A percentile compares a stretch with the other conserved stretches of the same genome.
Evolutionary conservation across 768 basidiomycete genomes (phyloP).

Genomic region (Paxillus ammoniavirescens): DNA sequence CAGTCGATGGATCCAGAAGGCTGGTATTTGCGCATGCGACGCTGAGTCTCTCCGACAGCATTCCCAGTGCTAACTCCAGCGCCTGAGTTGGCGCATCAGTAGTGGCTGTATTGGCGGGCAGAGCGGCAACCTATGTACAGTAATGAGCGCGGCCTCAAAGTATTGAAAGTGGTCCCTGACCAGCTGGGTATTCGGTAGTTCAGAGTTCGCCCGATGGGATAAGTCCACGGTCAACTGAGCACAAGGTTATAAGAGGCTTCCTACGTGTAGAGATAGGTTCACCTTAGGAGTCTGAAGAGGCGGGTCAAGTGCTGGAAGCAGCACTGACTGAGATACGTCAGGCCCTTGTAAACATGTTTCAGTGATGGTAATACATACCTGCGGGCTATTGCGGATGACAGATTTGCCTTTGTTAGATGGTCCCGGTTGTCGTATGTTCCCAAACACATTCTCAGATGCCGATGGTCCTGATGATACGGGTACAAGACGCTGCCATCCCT

Average conservation of each 20-base stretch:
- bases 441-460: conserved; percentile 2
- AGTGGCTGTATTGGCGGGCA: conserved; percentile 10
- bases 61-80: conserved; percentile 51
- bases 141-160: conserved; percentile 2
- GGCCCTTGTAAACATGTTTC: background rate
- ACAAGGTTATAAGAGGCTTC: conserved; percentile 4
- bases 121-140: conserved; percentile 14
- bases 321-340: conserved; percentile 18
- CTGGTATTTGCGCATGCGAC: conserved; percentile 37
- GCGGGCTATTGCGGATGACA: conserved; percentile 23
- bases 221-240: conserved; percentile 22
- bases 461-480: conserved; percentile 19
- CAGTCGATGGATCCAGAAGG: conserved; percentile 44
- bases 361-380: background rate
- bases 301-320: conserved; percentile 34
- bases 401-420: conserved; percentile 10
- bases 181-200: conserved; percentile 18
- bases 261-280: background rate
- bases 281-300: conserved; percentile 29
- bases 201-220: conserved; percentile 9
- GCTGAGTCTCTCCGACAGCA: conserved; percentile 50
- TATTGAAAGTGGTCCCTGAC: conserved; percentile 3
- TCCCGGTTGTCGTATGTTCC: conserved; percentile 4
- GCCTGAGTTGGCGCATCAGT: conserved; percentile 39
- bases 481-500: conserved; percentile 48